phyloP scores from a whole-genome alignment of 306 rosid species.

The Cicer chorassanicum region DNA sequence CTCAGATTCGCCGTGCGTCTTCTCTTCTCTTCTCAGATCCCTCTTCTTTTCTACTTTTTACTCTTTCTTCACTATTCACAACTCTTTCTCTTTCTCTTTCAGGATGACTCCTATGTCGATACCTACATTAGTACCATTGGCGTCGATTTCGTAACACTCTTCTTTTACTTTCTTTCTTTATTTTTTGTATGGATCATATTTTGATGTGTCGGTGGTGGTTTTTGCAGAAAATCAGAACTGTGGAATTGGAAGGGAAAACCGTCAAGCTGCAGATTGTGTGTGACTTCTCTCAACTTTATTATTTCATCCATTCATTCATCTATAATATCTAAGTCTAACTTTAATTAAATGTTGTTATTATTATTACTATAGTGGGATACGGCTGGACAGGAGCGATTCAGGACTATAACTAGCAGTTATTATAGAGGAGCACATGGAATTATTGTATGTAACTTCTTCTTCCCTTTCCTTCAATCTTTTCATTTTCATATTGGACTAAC shows the following conservation, averaged over 20 bases:
- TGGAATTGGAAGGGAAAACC: constrained; percentile 87
- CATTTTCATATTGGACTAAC: too few species aligned
- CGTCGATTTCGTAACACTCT: constrained; percentile 75
- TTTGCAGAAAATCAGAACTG: constrained; percentile 92
- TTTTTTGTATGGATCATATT: neutral
- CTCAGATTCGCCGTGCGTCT: constrained; percentile 82
- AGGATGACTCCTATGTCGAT: constrained; percentile 96
- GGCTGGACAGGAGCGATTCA: constrained; percentile 98
- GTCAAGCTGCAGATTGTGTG: constrained; percentile 98
- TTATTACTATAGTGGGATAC: constrained; percentile 76
- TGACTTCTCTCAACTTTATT: constrained; percentile 48
- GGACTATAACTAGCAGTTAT: constrained; percentile 98
- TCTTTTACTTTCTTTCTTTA: neutral
- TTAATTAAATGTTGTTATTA: constrained; percentile 3
- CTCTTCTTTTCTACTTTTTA: neutral
- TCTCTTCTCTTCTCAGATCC: neutral
- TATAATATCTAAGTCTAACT: too few species aligned
- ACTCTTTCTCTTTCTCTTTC: neutral
- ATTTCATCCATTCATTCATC: neutral
- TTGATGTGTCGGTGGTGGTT: neutral
- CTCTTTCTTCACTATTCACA: neutral
- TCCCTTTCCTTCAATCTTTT: too few species aligned
- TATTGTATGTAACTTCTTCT: constrained; percentile 52
- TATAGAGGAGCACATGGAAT: constrained; percentile 99
- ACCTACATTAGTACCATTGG: constrained; percentile 97